Percentiles rank a stretch among this genome's conserved stretches.
Evolutionary conservation across 2,329 filamentous ascomycete genomes (phyloP).

Genomic region (Cordyceps cicadae): DNA sequence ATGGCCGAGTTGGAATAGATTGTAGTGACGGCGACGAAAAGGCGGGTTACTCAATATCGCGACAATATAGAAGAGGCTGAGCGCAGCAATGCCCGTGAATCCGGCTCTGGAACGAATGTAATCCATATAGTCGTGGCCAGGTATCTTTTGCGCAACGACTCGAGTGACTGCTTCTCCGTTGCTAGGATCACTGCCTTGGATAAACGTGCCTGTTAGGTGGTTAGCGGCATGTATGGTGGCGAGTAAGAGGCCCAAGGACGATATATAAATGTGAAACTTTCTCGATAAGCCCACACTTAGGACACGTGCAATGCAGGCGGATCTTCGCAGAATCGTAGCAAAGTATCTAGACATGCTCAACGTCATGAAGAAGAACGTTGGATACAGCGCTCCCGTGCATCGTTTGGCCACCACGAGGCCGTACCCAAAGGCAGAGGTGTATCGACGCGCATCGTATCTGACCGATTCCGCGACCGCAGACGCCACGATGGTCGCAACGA

Average conservation of each 20-base stretch:
- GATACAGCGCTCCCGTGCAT: constrained; percentile 45
- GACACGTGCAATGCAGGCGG: constrained; percentile 43
- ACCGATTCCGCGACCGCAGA: constrained; percentile 49
- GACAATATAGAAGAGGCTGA: constrained; percentile 42
- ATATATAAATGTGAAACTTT: constrained; percentile 48
- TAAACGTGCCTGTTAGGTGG: constrained; percentile 44
- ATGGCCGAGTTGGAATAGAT: constrained; percentile 49
- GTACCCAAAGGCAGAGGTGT: constrained; percentile 45
- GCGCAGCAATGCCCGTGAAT: constrained; percentile 39
- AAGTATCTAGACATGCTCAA: constrained; percentile 51
- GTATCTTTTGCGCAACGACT: constrained; percentile 34
- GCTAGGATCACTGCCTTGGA: constrained; percentile 36
- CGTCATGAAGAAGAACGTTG: constrained; percentile 50
- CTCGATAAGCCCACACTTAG: constrained; percentile 50
- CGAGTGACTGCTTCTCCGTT: constrained; percentile 37
- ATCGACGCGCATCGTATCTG: constrained; percentile 38
- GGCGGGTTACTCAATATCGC: constrained; percentile 40
- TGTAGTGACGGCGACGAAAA: constrained; percentile 43
- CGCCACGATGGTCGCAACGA: constrained; percentile 38
- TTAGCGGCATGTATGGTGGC: constrained; percentile 46
- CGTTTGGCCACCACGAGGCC: constrained; percentile 48
- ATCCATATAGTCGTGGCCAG: constrained; percentile 35
- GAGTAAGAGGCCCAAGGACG: constrained; percentile 39
- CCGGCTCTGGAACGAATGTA: constrained; percentile 42
- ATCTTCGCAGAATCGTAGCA: constrained; percentile 43